phyloP scores from a whole-genome alignment of 2,329 filamentous ascomycete genomes.

The Annulohypoxylon truncatum region DNA sequence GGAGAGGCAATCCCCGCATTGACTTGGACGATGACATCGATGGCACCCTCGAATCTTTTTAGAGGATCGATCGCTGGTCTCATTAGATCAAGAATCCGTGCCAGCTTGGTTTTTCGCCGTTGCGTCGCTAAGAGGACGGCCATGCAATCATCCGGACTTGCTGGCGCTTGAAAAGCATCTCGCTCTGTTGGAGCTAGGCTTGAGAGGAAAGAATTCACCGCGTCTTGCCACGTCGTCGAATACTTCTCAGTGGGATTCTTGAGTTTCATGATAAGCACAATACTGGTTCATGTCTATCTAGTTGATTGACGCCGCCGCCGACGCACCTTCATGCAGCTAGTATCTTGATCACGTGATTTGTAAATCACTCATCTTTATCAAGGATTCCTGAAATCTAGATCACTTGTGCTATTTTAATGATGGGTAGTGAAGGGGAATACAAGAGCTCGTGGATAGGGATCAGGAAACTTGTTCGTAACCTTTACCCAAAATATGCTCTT shows the following conservation, averaged over 20 bases:
- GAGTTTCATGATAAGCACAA: background rate
- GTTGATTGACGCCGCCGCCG: background rate
- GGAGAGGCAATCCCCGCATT: conserved; percentile 36
- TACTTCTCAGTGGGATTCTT: background rate
- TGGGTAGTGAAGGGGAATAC: no score
- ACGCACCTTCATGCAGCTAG: background rate
- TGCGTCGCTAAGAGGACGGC: conserved; percentile 29
- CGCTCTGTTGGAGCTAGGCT: conserved; percentile 24
- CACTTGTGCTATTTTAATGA: no score
- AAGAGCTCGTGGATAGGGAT: background rate
- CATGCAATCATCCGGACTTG: conserved; percentile 35
- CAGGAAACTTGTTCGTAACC: background rate
- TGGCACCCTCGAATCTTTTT: conserved; percentile 32
- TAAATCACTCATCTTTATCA: background rate
- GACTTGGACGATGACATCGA: conserved; percentile 38
- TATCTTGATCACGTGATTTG: background rate
- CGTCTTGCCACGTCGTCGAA: conserved; percentile 28
- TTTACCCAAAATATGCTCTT: background rate
- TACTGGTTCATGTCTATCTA: background rate
- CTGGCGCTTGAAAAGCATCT: conserved; percentile 22
- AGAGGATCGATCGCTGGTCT: conserved; percentile 29
- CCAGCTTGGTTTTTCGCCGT: conserved; percentile 30
- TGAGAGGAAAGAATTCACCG: conserved; percentile 26
- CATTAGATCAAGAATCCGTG: conserved; percentile 30
- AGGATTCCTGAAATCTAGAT: no score